Percentiles rank a stretch among this genome's conserved stretches.
Conservation (phyloP, 768 basidiomycete species). For the Lentinula sp. region DNA sequence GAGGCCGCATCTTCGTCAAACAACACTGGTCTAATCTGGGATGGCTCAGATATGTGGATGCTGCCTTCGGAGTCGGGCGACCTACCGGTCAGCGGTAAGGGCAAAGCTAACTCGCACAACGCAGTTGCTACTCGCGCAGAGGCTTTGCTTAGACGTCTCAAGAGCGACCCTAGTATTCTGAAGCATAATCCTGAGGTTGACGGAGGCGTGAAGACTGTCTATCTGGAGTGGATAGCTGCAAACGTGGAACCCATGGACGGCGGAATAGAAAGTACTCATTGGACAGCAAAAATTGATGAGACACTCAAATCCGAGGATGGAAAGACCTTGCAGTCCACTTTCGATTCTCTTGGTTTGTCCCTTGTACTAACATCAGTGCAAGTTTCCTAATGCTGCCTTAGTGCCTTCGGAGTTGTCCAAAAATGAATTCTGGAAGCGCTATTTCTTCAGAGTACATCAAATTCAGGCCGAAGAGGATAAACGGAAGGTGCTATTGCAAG, state of each 20-base stretch:
- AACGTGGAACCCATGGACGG: constrained; percentile 44
- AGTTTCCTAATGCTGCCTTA: constrained; percentile 18
- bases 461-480: constrained; percentile 74
- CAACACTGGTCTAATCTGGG: constrained; percentile 56
- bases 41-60: constrained; percentile 85
- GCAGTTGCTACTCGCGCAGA: constrained; percentile 73
- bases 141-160: constrained; percentile 65
- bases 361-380: neutral
- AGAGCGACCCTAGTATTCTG: constrained; percentile 69
- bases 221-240: constrained; percentile 47
- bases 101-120: constrained; percentile 36
- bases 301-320: constrained; percentile 46
- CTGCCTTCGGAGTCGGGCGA: constrained; percentile 40
- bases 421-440: constrained; percentile 78
- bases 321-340: constrained; percentile 41
- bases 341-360: constrained; percentile 53
- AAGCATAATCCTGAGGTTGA: constrained; percentile 71
- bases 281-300: constrained; percentile 44
- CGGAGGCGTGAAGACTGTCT: constrained; percentile 44
- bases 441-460: constrained; percentile 85
- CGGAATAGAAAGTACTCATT: constrained; percentile 52
- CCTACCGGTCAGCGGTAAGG: constrained; percentile 20
- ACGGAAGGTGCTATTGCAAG: constrained; percentile 70
- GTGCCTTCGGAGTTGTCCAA: constrained; percentile 63
- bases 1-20: constrained; percentile 19